Evolutionary conservation across 257 asterid genomes (phyloP).

Genomic region (Pogostemon cablin): DNA sequence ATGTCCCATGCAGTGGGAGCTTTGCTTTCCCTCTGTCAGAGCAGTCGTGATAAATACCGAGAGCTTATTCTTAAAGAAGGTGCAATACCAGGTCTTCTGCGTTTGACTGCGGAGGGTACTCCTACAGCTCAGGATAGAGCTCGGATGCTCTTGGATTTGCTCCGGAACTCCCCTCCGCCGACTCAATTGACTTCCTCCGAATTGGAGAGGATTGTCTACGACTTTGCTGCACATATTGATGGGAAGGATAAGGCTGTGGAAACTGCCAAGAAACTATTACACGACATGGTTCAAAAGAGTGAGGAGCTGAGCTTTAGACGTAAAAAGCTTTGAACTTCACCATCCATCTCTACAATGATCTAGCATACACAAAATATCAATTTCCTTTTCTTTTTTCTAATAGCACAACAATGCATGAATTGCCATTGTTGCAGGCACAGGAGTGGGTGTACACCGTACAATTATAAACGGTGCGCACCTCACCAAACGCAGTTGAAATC

Average conservation of each 20-base stretch:
- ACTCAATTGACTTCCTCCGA: conserved; percentile 60
- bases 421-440: not conserved
- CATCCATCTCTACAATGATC: conserved; percentile 41
- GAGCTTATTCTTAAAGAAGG: conserved; percentile 87
- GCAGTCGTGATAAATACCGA: conserved; percentile 70
- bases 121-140: conserved; percentile 74
- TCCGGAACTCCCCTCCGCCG: conserved; percentile 57
- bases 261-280: conserved; percentile 76
- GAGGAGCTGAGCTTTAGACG: conserved; percentile 56
- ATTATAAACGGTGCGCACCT: not conserved
- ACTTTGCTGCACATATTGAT: conserved; percentile 69
- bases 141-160: conserved; percentile 72
- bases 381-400: not conserved
- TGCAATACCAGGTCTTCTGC: conserved; percentile 84
- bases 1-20: conserved; percentile 77
- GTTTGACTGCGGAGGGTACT: conserved; percentile 84
- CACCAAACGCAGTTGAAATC: not conserved
- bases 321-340: conserved; percentile 41
- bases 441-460: not conserved
- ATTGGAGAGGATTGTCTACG: conserved; percentile 70
- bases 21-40: conserved; percentile 65
- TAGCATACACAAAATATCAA: conserved; percentile 22
- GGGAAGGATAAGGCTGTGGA: conserved; percentile 74
- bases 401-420: not conserved
- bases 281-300: conserved; percentile 74